phyloP scores from a whole-genome alignment of 176 grass and related monocot species.

The Musa troglodytarum region DNA sequence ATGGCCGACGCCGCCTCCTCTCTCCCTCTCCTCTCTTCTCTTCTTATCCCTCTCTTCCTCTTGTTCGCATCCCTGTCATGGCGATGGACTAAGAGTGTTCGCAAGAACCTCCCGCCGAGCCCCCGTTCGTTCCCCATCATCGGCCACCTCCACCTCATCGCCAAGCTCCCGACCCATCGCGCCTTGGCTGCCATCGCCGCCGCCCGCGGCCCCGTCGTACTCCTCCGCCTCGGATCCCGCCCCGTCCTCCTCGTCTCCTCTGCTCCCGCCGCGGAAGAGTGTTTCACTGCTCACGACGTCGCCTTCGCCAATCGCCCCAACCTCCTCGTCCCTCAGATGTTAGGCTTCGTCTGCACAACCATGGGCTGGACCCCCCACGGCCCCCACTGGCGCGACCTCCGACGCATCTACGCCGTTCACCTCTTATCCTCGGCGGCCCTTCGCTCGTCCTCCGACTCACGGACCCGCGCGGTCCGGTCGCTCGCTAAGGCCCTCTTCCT shows the following conservation, averaged over 20 bases:
- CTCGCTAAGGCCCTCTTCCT: conserved; percentile 8
- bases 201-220: conserved; percentile 12
- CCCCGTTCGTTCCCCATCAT: too few relatives aligned
- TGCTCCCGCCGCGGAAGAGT: conserved; percentile 14
- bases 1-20: too few relatives aligned
- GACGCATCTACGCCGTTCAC: neutral
- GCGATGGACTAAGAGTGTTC: too few relatives aligned
- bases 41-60: too few relatives aligned
- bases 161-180: conserved; percentile 4
- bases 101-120: too few relatives aligned
- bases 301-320: conserved; percentile 16
- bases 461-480: neutral
- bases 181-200: conserved; percentile 7
- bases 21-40: too few relatives aligned
- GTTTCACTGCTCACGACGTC: conserved; percentile 23
- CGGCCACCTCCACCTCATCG: conserved; percentile 17
- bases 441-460: neutral
- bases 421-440: neutral
- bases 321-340: neutral
- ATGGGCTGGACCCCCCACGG: neutral
- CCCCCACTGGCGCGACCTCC: conserved; percentile 3
- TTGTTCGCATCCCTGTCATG: too few relatives aligned
- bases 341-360: conserved; percentile 4
- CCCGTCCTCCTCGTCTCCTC: conserved; percentile 22
- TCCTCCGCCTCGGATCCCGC: conserved; percentile 21